These are phyloP conservation scores for Saccharomycopsis crataegensis DNA, from an alignment of 1,139 yeast species.

Conservation along the genomic window DNA sequence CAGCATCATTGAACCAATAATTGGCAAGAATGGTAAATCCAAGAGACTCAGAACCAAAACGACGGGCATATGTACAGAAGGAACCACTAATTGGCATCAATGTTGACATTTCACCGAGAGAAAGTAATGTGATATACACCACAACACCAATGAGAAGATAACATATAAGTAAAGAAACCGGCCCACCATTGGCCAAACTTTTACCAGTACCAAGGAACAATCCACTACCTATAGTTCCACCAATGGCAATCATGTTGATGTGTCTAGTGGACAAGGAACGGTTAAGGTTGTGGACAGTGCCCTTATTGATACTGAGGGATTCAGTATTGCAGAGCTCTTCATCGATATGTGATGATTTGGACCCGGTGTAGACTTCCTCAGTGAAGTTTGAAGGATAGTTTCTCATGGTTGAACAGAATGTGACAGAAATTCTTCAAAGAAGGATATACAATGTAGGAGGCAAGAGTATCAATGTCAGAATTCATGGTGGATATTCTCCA, in stretches of 20 bases:
- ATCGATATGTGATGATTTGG: too few relatives aligned
- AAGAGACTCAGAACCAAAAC: slow-evolving; percentile 53
- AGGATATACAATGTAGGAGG: too few relatives aligned
- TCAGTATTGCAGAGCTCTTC: background rate
- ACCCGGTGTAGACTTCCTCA: too few relatives aligned
- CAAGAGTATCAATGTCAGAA: too few relatives aligned
- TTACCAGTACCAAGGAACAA: slow-evolving; percentile 55
- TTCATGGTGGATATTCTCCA: too few relatives aligned
- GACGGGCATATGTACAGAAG: slow-evolving; percentile 50
- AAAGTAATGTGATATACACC: slow-evolving; percentile 52
- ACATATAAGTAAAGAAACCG: slow-evolving; percentile 51
- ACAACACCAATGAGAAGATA: slow-evolving; percentile 52
- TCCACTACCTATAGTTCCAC: slow-evolving; percentile 65
- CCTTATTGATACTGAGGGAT: background rate
- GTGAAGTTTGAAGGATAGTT: too few relatives aligned
- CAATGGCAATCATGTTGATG: slow-evolving; percentile 56
- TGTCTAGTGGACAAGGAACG: slow-evolving; percentile 45
- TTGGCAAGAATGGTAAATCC: slow-evolving; percentile 57
- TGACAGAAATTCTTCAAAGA: too few relatives aligned
- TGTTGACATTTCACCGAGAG: slow-evolving; percentile 61
- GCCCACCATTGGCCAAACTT: slow-evolving; percentile 56
- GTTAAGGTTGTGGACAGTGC: slow-evolving; percentile 22
- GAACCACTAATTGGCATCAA: slow-evolving; percentile 59
- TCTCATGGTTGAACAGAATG: too few relatives aligned
- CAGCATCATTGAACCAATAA: slow-evolving; percentile 61